Evolutionary conservation across 768 basidiomycete genomes (phyloP).

Genomic region (Sporobolomyces roseus): DNA sequence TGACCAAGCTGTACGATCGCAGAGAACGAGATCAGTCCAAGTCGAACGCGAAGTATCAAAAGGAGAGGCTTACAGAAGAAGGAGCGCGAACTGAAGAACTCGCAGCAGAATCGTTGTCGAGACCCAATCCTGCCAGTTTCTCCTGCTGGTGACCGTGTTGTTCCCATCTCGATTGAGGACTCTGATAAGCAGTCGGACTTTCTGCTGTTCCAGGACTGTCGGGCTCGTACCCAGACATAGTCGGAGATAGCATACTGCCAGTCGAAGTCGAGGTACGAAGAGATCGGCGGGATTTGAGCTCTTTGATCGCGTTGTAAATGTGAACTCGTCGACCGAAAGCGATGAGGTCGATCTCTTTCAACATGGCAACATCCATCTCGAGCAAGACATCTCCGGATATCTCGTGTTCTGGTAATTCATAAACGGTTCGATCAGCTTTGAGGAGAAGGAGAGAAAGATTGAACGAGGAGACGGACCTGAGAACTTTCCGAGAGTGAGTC

Average conservation of each 20-base stretch:
- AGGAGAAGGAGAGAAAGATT: neutral
- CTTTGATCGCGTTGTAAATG: slow-evolving; percentile 85
- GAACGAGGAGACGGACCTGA: slow-evolving; percentile 66
- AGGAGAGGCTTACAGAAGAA: slow-evolving; percentile 16
- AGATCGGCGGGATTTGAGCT: slow-evolving; percentile 56
- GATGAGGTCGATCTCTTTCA: slow-evolving; percentile 92
- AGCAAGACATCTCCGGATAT: slow-evolving; percentile 95
- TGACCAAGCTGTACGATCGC: slow-evolving; percentile 22
- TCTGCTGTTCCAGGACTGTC: slow-evolving; percentile 10
- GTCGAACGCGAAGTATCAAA: neutral
- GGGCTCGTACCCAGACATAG: slow-evolving; percentile 23
- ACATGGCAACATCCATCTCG: slow-evolving; percentile 82
- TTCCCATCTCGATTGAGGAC: slow-evolving; percentile 15
- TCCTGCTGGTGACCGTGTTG: neutral
- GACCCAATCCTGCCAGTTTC: slow-evolving; percentile 15
- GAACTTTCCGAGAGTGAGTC: slow-evolving; percentile 77
- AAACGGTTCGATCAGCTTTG: neutral
- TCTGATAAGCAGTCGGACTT: slow-evolving; percentile 16
- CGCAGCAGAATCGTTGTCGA: slow-evolving; percentile 16
- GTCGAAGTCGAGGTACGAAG: slow-evolving; percentile 7
- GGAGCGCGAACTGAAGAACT: slow-evolving; percentile 20
- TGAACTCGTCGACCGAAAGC: slow-evolving; percentile 92
- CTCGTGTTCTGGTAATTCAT: slow-evolving; percentile 72
- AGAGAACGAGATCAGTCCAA: neutral
- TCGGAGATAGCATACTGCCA: slow-evolving; percentile 1